Base-by-base conservation (phyloP, 306 rosid species). In the Cicer arietinum region DNA sequence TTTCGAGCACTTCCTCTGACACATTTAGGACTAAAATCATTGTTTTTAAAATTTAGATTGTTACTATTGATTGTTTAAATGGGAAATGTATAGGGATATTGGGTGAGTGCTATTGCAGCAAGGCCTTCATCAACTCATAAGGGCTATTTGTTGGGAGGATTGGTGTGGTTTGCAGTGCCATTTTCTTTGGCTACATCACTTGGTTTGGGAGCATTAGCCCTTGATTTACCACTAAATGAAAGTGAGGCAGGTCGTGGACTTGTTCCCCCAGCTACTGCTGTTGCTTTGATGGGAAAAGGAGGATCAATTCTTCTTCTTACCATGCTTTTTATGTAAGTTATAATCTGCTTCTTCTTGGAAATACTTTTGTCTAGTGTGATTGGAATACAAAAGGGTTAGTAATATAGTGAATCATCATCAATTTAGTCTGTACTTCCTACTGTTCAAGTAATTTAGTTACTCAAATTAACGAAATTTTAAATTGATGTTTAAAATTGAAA, bases 81-180 rank as follows among this genome's bases (percentile, higher is more conserved):
- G 61, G 44, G 59, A 50, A 80, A 48, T 81, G 63, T 61, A 74
- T 69, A 94, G 98, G 98, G 98, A 72, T 94, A 94, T 77, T 94
- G 98, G 98, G 90, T 91, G 79, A 94, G 98, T 66, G 98, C 98
- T 14, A 94, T 94, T 41, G 98, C 97, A 13, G 97, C 98, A 41
- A 73, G 98, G 65, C 98, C 98, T 35, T 91, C 98, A 75, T 94
- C 97, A 52, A 94, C 98, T 69, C 98, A 91, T 48, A 94, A 94
- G 81, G 97, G 97, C 39, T 94, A 94, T 76, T 84, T 94, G 90
- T 80, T 94, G 87, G 98, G 98, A 68, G 98, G 98, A 18, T 73
- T 94, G 79, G 96, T 94, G 58, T 94, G 98, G 98, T 94, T 94
- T 88, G 98, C 97, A 3, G 98, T 94, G 76, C 98, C 97, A 70